Conservation (phyloP, 2,329 filamentous ascomycete species). For the Lasiodiplodia gonubiensis region DNA sequence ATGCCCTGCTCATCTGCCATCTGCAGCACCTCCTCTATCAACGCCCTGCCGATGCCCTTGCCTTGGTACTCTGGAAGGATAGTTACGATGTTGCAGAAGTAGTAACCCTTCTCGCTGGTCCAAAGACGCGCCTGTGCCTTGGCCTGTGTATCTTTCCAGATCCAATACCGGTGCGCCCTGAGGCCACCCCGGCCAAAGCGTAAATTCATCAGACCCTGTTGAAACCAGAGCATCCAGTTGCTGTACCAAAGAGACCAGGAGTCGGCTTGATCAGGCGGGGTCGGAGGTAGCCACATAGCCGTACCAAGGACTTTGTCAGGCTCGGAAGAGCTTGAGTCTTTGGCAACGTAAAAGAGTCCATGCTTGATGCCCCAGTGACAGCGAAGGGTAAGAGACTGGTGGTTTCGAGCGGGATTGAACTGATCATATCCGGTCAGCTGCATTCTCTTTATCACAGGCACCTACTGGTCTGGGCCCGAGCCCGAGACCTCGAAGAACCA, state of each 20-base stretch:
- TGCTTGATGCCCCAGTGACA: constrained; percentile 74
- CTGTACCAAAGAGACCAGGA: constrained; percentile 69
- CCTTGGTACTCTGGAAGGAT: constrained; percentile 70
- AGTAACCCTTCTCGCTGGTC: constrained; percentile 71
- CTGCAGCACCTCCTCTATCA: constrained; percentile 68
- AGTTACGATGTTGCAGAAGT: constrained; percentile 78
- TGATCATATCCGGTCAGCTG: constrained; percentile 38
- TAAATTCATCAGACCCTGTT: constrained; percentile 71
- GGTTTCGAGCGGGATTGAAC: constrained; percentile 67
- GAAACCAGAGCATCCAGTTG: constrained; percentile 68
- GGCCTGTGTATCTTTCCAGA: constrained; percentile 72
- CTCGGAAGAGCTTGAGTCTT: constrained; percentile 54
- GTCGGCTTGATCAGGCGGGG: constrained; percentile 52
- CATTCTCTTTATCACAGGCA: no score
- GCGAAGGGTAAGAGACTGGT: constrained; percentile 66
- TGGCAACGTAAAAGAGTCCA: constrained; percentile 72
- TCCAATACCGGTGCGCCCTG: constrained; percentile 70
- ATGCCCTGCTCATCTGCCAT: constrained; percentile 68
- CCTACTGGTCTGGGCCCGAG: no score
- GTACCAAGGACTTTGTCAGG: constrained; percentile 66
- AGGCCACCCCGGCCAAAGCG: constrained; percentile 72
- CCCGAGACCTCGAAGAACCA: no score
- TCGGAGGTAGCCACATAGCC: constrained; percentile 73
- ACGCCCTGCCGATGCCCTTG: constrained; percentile 66
- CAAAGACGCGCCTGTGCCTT: constrained; percentile 67